Conservation (phyloP, 1,284 basidiomycete species). For the Pterula multifida region DNA sequence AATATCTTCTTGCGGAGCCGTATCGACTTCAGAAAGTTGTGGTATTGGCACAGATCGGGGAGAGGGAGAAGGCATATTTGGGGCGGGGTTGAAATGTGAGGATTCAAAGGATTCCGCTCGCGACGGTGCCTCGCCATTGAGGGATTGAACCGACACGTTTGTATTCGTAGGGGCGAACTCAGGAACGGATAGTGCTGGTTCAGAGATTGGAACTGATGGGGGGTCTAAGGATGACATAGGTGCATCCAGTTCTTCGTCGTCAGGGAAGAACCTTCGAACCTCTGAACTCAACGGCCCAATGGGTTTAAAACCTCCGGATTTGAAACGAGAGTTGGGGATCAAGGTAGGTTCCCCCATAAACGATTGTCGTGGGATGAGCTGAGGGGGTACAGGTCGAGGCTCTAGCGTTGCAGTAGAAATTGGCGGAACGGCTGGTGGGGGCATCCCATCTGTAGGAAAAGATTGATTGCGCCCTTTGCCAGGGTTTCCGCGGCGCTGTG, state of each 20-base stretch:
- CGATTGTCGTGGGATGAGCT: neutral
- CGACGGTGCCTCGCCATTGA: neutral
- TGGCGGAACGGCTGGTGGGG: slow-evolving; percentile 11
- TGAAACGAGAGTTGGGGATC: slow-evolving; percentile 15
- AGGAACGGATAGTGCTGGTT: neutral
- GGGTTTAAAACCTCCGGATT: slow-evolving; percentile 49
- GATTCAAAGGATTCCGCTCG: neutral
- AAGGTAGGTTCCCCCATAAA: slow-evolving; percentile 11
- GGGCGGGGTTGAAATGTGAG: neutral
- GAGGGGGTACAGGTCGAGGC: slow-evolving; percentile 5
- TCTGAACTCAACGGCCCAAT: slow-evolving; percentile 44
- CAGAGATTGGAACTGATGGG: neutral
- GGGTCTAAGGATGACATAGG: slow-evolving; percentile 5
- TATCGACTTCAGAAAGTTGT: neutral
- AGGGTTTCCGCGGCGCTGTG: slow-evolving; percentile 18
- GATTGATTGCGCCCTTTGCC: slow-evolving; percentile 22
- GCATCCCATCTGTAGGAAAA: slow-evolving; percentile 15
- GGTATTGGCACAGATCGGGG: neutral
- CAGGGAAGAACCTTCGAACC: slow-evolving; percentile 62
- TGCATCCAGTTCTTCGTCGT: slow-evolving; percentile 38
- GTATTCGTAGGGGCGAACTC: neutral
- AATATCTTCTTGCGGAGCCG: neutral
- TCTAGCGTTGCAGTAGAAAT: slow-evolving; percentile 12
- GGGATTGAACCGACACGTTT: neutral
- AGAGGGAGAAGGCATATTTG: neutral